These are phyloP conservation scores for Claviceps sp. DNA, from an alignment of 2,329 filamentous ascomycete genomes.

Conservation along the genomic window DNA sequence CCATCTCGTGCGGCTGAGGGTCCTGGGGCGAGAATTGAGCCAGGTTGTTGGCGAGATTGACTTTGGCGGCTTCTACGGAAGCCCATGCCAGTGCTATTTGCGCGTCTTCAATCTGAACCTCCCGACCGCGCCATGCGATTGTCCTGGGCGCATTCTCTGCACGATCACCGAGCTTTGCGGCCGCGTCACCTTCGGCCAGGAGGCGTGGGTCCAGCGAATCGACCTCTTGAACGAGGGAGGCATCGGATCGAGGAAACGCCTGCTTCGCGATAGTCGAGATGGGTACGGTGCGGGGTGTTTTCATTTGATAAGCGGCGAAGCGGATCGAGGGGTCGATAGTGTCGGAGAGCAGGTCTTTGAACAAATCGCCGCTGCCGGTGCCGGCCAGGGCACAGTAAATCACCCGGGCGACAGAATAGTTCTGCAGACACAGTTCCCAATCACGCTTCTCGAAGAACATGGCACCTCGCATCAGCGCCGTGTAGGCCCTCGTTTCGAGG, in stretches of 20 bases:
- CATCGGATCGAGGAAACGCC: constrained; percentile 57
- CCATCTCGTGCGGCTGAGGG: constrained; percentile 50
- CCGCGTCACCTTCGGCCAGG: constrained; percentile 40
- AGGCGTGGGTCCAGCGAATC: constrained; percentile 57
- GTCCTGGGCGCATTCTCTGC: constrained; percentile 52
- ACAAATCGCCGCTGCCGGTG: constrained; percentile 51
- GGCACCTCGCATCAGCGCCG: constrained; percentile 60
- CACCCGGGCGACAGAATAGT: constrained; percentile 64
- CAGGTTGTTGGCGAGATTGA: constrained; percentile 34
- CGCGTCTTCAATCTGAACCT: constrained; percentile 83
- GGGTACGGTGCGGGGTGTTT: constrained; percentile 73
- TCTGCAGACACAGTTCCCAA: constrained; percentile 67
- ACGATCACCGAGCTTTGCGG: constrained; percentile 34
- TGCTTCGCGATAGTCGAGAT: constrained; percentile 67
- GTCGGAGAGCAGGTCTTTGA: constrained; percentile 72
- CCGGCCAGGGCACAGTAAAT: constrained; percentile 68
- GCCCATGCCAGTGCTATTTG: constrained; percentile 77
- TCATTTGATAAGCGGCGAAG: constrained; percentile 86
- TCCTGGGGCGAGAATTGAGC: constrained; percentile 21
- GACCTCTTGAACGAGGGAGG: constrained; percentile 50
- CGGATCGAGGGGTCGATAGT: constrained; percentile 88
- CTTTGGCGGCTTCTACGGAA: constrained; percentile 45
- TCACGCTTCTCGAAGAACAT: constrained; percentile 75
- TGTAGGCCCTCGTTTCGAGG: constrained; percentile 78
- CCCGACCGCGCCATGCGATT: constrained; percentile 74